These are phyloP conservation scores for Aspergillus amoenus DNA, from an alignment of 2,329 filamentous ascomycete species.

Conservation along the genomic window DNA sequence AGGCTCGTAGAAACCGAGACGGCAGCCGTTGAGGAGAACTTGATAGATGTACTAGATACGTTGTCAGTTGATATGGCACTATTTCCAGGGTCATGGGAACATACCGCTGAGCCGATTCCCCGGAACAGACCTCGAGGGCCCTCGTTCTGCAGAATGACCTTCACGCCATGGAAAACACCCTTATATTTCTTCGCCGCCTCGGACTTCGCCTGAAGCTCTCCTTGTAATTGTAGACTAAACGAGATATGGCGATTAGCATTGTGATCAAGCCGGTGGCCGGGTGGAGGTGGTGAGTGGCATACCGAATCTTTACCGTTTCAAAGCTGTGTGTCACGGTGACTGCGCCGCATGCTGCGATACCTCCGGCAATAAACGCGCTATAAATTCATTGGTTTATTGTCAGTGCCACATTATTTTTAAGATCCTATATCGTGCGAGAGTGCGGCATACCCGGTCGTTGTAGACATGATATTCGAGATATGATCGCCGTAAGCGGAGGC, in stretches of 20 bases:
- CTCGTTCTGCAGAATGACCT: conserved; percentile 87
- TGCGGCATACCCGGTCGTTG: conserved; percentile 49
- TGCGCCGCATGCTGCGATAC: conserved; percentile 93
- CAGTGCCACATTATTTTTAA: background rate
- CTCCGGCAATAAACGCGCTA: conserved; percentile 89
- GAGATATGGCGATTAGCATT: background rate
- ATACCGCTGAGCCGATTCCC: conserved; percentile 78
- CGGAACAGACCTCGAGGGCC: conserved; percentile 82
- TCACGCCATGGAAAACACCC: conserved; percentile 86
- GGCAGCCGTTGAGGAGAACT: conserved; percentile 92
- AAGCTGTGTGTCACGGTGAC: conserved; percentile 98
- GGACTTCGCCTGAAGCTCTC: conserved; percentile 84
- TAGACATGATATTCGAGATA: conserved; percentile 47
- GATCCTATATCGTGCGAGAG: background rate
- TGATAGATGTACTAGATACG: conserved; percentile 81
- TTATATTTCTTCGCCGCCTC: conserved; percentile 85
- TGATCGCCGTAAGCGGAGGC: conserved; percentile 19
- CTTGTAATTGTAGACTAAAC: conserved; percentile 87
- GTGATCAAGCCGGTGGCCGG: background rate
- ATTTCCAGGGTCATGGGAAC: conserved; percentile 13
- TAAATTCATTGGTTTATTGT: background rate
- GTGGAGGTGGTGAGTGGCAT: conserved; percentile 29
- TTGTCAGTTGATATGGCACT: conserved; percentile 3
- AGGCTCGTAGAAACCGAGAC: conserved; percentile 96
- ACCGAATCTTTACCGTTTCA: conserved; percentile 98